phyloP scores from a whole-genome alignment of 495 filamentous ascomycete species.

The Lophiotrema nucula region DNA sequence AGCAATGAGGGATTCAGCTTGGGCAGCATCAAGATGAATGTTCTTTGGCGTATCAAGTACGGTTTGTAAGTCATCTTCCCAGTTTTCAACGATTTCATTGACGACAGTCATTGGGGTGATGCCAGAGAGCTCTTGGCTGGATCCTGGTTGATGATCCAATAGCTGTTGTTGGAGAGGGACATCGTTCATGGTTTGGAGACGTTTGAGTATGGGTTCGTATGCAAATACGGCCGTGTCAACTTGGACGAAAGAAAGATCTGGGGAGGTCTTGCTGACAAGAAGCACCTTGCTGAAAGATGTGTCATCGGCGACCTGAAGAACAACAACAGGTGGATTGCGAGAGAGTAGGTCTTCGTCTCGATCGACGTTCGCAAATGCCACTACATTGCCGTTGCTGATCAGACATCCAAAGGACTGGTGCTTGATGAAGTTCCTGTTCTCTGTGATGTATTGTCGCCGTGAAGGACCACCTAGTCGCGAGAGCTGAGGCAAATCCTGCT shows the following conservation, averaged over 20 bases:
- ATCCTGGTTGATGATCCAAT: slow-evolving; percentile 40
- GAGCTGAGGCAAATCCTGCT: slow-evolving; percentile 49
- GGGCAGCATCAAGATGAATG: slow-evolving; percentile 61
- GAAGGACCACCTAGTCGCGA: slow-evolving; percentile 18
- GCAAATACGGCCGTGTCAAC: slow-evolving; percentile 69
- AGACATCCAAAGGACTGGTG: slow-evolving; percentile 65
- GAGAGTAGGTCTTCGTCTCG: slow-evolving; percentile 56
- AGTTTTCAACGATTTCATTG: slow-evolving; percentile 22
- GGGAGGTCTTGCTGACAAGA: slow-evolving; percentile 40
- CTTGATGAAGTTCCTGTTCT: slow-evolving; percentile 53
- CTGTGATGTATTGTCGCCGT: slow-evolving; percentile 46
- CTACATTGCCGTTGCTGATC: slow-evolving; percentile 48
- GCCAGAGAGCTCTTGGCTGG: slow-evolving; percentile 25
- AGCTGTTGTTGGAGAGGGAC: slow-evolving; percentile 55
- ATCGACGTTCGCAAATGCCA: slow-evolving; percentile 63
- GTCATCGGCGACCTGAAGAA: slow-evolving; percentile 52
- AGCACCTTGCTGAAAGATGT: slow-evolving; percentile 47
- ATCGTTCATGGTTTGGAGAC: slow-evolving; percentile 56
- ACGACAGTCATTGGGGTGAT: slow-evolving; percentile 35
- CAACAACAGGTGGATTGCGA: slow-evolving; percentile 48
- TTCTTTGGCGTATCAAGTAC: slow-evolving; percentile 32
- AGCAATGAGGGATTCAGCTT: slow-evolving; percentile 55
- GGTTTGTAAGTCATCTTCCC: slow-evolving; percentile 34
- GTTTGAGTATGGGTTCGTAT: slow-evolving; percentile 65
- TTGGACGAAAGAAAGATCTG: slow-evolving; percentile 51